Percentiles rank a stretch among this genome's conserved stretches.
Conservation (phyloP, 345 rosid species). For the Eucalyptus virginea region DNA sequence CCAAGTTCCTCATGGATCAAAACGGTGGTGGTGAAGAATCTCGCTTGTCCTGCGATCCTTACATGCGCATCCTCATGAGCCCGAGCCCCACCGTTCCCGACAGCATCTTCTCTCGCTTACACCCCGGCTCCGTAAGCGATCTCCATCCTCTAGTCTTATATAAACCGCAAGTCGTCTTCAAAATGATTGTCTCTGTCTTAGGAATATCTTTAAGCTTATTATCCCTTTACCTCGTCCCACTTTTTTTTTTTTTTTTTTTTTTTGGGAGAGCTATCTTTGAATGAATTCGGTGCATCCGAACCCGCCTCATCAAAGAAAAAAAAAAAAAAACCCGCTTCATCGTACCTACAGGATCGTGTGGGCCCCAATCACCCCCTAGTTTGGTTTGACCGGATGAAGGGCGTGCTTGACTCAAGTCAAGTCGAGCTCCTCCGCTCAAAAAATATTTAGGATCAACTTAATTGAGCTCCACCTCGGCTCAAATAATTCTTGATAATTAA, state of each 20-base stretch:
- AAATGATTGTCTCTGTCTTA: not conserved
- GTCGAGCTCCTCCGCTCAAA: no score
- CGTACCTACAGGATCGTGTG: no score
- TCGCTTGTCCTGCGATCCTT: constrained; percentile 31
- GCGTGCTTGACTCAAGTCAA: no score
- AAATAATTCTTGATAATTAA: not conserved
- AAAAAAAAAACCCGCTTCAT: not conserved
- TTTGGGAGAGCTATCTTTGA: not conserved
- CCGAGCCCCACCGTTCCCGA: not conserved
- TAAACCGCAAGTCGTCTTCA: not conserved
- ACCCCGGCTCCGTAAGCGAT: not conserved
- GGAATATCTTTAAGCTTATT: not conserved
- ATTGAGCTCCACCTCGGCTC: not conserved
- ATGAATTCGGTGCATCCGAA: not conserved
- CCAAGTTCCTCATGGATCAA: constrained; percentile 11
- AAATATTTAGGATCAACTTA: not conserved
- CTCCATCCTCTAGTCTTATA: not conserved
- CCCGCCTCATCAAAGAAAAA: no score
- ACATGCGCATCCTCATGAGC: not conserved
- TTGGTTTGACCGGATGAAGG: no score
- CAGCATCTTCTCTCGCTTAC: not conserved
- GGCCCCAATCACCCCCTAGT: no score
- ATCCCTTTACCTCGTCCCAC: not conserved
- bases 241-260: no score
- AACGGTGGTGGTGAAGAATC: constrained; percentile 40